Conservation (phyloP, 345 rosid genomes). For the Erysimum cheiranthoides region DNA sequence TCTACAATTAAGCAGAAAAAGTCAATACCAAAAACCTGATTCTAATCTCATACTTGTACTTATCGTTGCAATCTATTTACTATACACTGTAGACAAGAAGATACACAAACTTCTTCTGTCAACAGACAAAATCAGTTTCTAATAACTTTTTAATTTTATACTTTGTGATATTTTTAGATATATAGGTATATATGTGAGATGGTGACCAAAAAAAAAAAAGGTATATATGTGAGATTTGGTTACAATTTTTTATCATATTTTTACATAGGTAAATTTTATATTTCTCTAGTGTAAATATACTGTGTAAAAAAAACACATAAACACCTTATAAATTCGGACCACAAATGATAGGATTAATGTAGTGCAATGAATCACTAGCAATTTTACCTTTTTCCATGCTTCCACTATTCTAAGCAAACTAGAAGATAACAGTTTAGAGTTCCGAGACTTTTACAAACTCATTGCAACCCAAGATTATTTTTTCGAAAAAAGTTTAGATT, state of each 20-base stretch:
- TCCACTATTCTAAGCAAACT: no score
- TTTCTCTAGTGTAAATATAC: not conserved
- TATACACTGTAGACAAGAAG: not conserved
- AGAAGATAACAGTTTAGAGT: no score
- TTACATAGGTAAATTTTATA: not conserved
- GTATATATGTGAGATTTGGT: not conserved
- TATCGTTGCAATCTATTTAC: not conserved
- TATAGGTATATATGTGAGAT: not conserved
- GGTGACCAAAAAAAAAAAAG: no score
- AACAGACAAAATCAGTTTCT: not conserved
- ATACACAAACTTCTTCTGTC: not conserved
- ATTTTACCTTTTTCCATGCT: no score
- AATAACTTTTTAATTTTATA: not conserved
- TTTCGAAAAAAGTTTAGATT: no score
- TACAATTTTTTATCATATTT: no score
- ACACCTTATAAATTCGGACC: not conserved
- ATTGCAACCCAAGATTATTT: no score
- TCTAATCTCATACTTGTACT: not conserved
- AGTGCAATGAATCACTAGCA: no score
- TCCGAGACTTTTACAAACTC: no score
- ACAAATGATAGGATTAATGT: no score
- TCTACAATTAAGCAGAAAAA: not conserved
- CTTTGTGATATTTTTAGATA: not conserved
- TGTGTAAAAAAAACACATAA: not conserved
- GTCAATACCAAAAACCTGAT: constrained; percentile 22